Percentiles rank a stretch among this genome's conserved stretches.
These are phyloP conservation scores for Aspergillus coremiiformis DNA, from an alignment of 495 filamentous ascomycete species.

Conservation along the genomic window DNA sequence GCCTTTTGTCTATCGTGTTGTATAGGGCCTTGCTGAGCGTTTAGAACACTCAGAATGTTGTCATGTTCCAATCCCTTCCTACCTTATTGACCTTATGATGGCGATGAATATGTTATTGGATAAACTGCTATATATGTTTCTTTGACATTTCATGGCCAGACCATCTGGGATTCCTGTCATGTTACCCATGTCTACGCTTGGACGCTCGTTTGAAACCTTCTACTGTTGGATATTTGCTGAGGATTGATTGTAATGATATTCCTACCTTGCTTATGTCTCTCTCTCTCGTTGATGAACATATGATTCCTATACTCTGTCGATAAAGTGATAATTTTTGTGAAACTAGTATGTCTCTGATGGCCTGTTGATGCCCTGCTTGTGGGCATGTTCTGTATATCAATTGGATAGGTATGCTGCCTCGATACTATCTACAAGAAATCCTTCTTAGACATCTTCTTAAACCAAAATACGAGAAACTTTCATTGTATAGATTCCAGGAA, in stretches of 20 bases:
- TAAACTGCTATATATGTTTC: not conserved
- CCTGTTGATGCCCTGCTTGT: constrained; percentile 1
- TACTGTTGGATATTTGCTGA: constrained; percentile 2
- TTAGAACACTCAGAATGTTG: constrained; percentile 1
- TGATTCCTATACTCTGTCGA: constrained; percentile 10
- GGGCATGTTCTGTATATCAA: constrained; percentile 3
- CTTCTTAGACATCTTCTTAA: not conserved
- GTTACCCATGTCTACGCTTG: constrained; percentile 4
- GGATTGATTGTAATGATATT: constrained; percentile 1
- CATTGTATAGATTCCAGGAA: no score
- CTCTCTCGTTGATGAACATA: constrained; percentile 18
- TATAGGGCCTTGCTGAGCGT: not conserved
- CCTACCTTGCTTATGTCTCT: constrained; percentile 1
- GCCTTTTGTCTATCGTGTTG: not conserved
- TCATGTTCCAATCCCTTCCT: constrained; percentile 5
- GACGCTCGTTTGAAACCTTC: not conserved
- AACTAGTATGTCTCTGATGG: constrained; percentile 5
- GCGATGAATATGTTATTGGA: constrained; percentile 2
- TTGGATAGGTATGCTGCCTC: not conserved
- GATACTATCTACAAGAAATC: not conserved
- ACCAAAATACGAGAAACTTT: not conserved
- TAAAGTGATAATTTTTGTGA: constrained; percentile 12
- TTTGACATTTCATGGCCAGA: not conserved
- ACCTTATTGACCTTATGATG: constrained; percentile 6
- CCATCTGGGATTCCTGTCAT: not conserved